Percentiles rank a stretch among this genome's conserved stretches.
Conservation (phyloP, 352 stramenopile species). For the Globisporangium perplexum region DNA sequence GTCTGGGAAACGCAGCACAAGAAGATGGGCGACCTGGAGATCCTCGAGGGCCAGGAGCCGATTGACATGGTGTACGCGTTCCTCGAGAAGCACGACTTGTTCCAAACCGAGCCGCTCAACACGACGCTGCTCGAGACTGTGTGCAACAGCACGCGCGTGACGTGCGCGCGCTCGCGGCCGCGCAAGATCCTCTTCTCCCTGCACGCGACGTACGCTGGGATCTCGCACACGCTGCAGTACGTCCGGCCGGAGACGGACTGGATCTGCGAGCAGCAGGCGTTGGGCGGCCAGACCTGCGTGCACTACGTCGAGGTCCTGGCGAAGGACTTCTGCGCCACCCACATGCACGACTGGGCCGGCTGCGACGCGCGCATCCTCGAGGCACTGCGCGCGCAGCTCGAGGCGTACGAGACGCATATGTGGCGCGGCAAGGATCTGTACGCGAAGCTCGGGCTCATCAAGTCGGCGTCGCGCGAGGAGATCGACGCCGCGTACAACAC, state of each 20-base stretch:
- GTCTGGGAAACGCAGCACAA: constrained; percentile 68
- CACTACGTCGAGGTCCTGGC: constrained; percentile 70
- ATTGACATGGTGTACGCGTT: constrained; percentile 82
- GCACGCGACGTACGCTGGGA: constrained; percentile 64
- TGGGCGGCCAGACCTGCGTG: constrained; percentile 55
- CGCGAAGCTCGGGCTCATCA: constrained; percentile 74
- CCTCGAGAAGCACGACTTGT: constrained; percentile 82
- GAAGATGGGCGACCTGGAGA: constrained; percentile 64
- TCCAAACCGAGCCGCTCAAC: constrained; percentile 78
- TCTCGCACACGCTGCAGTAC: constrained; percentile 69
- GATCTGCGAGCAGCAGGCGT: constrained; percentile 42
- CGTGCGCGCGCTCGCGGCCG: constrained; percentile 44
- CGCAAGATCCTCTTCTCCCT: constrained; percentile 73
- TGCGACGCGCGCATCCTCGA: constrained; percentile 56
- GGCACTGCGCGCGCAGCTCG: constrained; percentile 52
- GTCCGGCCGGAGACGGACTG: constrained; percentile 76
- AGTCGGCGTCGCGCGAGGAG: constrained; percentile 55
- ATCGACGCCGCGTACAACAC: constrained; percentile 80
- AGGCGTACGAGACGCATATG: constrained; percentile 67
- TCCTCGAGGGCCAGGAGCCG: constrained; percentile 75
- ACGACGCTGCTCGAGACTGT: constrained; percentile 58
- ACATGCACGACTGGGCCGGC: constrained; percentile 63
- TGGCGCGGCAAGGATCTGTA: constrained; percentile 79
- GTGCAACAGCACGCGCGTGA: constrained; percentile 68
- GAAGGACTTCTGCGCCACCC: constrained; percentile 57